Percentiles rank a stretch among this genome's conserved stretches.
Evolutionary conservation across 768 basidiomycete species (phyloP).

Genomic region (Termitomyces sp.): DNA sequence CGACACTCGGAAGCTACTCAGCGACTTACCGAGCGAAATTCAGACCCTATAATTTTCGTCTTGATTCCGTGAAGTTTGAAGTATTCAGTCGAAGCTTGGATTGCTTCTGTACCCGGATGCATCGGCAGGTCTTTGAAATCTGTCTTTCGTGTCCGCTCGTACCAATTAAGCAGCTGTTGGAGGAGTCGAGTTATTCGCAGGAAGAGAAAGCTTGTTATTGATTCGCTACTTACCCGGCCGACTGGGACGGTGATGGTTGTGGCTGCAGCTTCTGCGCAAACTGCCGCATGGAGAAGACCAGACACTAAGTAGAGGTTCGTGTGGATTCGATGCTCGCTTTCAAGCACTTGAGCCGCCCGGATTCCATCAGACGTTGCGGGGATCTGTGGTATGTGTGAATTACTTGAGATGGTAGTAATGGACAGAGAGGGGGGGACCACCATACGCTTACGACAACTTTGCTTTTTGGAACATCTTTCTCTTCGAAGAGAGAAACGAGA

Average conservation of each 20-base stretch:
- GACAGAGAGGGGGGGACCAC: conserved; percentile 4
- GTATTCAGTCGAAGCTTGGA: conserved; percentile 40
- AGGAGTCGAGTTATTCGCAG: conserved; percentile 1
- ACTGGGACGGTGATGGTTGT: conserved; percentile 45
- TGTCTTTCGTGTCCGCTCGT: conserved; percentile 28
- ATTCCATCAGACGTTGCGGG: conserved; percentile 55
- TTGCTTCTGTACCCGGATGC: conserved; percentile 40
- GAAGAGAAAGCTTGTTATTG: background rate
- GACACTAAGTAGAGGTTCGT: conserved; percentile 51
- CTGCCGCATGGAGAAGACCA: conserved; percentile 46
- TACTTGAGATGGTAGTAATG: background rate
- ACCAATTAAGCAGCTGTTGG: conserved; percentile 34
- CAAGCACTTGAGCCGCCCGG: conserved; percentile 36
- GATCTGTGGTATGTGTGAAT: conserved; percentile 33
- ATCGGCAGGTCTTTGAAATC: conserved; percentile 15
- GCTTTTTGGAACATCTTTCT: conserved; percentile 29
- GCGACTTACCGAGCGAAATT: conserved; percentile 33
- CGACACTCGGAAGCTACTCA: background rate
- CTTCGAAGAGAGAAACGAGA: conserved; percentile 34
- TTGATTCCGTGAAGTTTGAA: conserved; percentile 33
- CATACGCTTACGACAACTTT: conserved; percentile 48
- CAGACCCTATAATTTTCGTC: conserved; percentile 34
- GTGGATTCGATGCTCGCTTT: conserved; percentile 30
- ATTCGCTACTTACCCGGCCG: conserved; percentile 33
- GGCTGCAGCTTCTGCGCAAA: conserved; percentile 48